Conservation (phyloP, 2,329 filamentous ascomycete species). For the Microdochium trichocladiopsis region DNA sequence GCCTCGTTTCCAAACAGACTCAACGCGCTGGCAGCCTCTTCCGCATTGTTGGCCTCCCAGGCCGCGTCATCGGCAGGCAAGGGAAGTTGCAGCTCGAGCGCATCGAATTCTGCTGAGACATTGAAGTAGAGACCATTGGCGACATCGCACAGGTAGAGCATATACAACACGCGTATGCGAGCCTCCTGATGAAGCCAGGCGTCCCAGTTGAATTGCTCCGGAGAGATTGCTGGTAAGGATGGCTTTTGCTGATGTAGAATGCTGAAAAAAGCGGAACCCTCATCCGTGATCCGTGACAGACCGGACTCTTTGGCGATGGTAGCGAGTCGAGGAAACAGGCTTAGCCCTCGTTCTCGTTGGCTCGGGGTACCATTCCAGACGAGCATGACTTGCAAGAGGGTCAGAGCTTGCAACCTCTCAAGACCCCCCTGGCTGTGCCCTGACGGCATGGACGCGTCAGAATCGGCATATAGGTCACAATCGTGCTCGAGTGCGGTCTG, state of each 20-base stretch:
- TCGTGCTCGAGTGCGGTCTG: slow-evolving; percentile 52
- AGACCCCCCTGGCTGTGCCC: slow-evolving; percentile 30
- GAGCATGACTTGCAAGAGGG: slow-evolving; percentile 54
- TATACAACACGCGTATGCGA: slow-evolving; percentile 57
- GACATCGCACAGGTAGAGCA: slow-evolving; percentile 57
- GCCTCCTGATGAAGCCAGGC: slow-evolving; percentile 67
- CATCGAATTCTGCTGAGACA: slow-evolving; percentile 52
- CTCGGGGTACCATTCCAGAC: slow-evolving; percentile 63
- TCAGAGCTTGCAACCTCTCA: slow-evolving; percentile 62
- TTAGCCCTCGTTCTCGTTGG: slow-evolving; percentile 57
- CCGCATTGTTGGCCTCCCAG: slow-evolving; percentile 57
- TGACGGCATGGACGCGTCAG: slow-evolving; percentile 12
- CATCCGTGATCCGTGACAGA: slow-evolving; percentile 45
- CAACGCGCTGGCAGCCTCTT: slow-evolving; percentile 58
- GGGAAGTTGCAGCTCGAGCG: slow-evolving; percentile 58
- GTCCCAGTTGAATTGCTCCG: slow-evolving; percentile 55
- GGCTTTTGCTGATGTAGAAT: slow-evolving; percentile 52
- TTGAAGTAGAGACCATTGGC: slow-evolving; percentile 69
- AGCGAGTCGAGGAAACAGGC: slow-evolving; percentile 50
- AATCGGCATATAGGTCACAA: slow-evolving; percentile 35
- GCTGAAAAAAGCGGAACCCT: slow-evolving; percentile 44
- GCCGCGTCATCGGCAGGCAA: slow-evolving; percentile 66
- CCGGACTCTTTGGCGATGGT: slow-evolving; percentile 48
- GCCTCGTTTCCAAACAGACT: slow-evolving; percentile 52
- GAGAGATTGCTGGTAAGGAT: slow-evolving; percentile 34